A percentile compares a stretch with the other conserved stretches of the same genome.
Conservation (phyloP, 2,329 filamentous ascomycete genomes). For the Aspergillus sp. region DNA sequence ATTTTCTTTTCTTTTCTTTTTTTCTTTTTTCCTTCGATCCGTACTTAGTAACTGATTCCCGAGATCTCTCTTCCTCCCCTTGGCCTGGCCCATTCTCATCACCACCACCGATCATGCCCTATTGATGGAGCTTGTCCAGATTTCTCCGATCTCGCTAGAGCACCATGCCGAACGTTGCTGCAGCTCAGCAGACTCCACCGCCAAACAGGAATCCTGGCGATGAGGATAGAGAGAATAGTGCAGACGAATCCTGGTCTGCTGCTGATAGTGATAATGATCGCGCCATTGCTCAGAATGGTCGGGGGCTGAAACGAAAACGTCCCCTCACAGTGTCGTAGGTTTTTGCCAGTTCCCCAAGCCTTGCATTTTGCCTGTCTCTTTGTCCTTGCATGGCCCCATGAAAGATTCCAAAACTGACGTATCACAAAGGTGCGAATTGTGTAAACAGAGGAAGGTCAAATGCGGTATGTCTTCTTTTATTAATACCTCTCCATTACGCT, state of each 20-base stretch:
- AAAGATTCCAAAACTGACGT: constrained; percentile 14
- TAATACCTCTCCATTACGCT: not conserved
- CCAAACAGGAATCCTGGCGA: constrained; percentile 16
- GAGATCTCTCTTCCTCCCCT: too few relatives aligned
- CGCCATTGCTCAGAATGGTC: constrained; percentile 19
- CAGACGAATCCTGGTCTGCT: constrained; percentile 31
- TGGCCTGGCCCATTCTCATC: too few relatives aligned
- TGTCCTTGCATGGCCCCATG: not conserved
- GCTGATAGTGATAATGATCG: constrained; percentile 30
- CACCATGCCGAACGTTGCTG: constrained; percentile 30
- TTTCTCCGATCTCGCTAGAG: constrained; percentile 24
- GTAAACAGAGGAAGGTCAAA: constrained; percentile 43
- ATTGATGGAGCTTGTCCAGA: too few relatives aligned
- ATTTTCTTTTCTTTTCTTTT: too few relatives aligned
- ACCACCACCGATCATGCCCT: too few relatives aligned
- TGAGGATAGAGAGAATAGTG: constrained; percentile 25
- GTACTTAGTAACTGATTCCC: too few relatives aligned
- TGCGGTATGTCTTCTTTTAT: constrained; percentile 31
- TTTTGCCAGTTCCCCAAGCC: not conserved
- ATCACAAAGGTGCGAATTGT: constrained; percentile 35
- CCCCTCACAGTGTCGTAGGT: constrained; percentile 36
- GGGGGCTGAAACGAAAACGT: constrained; percentile 31
- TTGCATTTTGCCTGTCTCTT: not conserved
- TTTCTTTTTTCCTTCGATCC: too few relatives aligned
- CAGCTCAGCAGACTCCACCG: constrained; percentile 16